Evolutionary conservation across 495 filamentous ascomycete species (phyloP).

Genomic region (Astrothelium macrocarpum): DNA sequence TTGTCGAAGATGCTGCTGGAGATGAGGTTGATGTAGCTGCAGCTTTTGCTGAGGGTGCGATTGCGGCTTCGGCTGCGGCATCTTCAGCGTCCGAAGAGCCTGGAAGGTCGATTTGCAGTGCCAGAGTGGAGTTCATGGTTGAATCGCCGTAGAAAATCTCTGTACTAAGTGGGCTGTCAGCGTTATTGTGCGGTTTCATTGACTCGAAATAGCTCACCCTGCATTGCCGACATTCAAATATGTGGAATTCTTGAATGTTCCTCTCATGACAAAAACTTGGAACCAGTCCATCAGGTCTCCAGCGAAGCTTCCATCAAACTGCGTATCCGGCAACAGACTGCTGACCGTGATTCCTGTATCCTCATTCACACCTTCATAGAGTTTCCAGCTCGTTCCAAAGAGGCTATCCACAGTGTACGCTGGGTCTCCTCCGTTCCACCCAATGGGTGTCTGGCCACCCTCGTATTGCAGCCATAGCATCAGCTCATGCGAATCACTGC

Average conservation of each 20-base stretch:
- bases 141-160: constrained; percentile 34
- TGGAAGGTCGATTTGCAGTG: constrained; percentile 26
- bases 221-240: constrained; percentile 35
- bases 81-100: not conserved
- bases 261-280: constrained; percentile 24
- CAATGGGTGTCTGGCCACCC: constrained; percentile 34
- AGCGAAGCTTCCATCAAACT: constrained; percentile 30
- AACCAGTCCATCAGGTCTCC: constrained; percentile 37
- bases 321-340: constrained; percentile 29
- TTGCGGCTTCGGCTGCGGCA: not conserved
- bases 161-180: constrained; percentile 17
- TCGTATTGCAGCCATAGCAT: constrained; percentile 37
- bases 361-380: constrained; percentile 31
- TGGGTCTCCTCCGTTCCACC: constrained; percentile 25
- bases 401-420: constrained; percentile 26
- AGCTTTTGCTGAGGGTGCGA: not conserved
- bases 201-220: constrained; percentile 24
- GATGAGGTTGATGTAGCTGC: not conserved
- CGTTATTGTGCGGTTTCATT: not conserved
- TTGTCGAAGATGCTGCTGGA: not conserved
- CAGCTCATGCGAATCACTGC: constrained; percentile 29
- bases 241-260: constrained; percentile 22
- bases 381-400: constrained; percentile 32
- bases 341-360: constrained; percentile 33
- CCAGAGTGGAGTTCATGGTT: constrained; percentile 26